A percentile compares a stretch with the other conserved stretches of the same genome.
phyloP scores from a whole-genome alignment of 2,329 filamentous ascomycete genomes.

The Aspergillus pseudoglaucus region DNA sequence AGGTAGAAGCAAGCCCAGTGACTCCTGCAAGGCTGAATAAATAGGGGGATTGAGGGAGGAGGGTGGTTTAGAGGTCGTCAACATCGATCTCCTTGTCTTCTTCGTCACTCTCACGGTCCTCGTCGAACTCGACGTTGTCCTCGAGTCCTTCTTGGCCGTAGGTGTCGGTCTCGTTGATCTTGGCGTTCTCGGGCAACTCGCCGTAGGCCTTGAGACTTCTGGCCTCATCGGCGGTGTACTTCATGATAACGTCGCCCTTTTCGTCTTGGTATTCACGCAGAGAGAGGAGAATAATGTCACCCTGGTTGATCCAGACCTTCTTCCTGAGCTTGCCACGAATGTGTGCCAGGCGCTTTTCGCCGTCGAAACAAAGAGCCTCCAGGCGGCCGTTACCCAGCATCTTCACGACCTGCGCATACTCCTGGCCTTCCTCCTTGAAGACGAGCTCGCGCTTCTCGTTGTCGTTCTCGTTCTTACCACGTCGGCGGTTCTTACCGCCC shows the following conservation, averaged over 20 bases:
- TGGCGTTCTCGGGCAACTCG: slow-evolving; percentile 92
- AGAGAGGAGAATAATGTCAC: slow-evolving; percentile 83
- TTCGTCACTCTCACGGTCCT: slow-evolving; percentile 63
- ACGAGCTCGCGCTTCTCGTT: slow-evolving; percentile 98
- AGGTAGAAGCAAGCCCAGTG: slow-evolving; percentile 14
- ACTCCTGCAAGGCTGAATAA: slow-evolving; percentile 25
- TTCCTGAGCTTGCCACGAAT: slow-evolving; percentile 96
- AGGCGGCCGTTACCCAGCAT: slow-evolving; percentile 95
- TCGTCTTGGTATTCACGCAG: slow-evolving; percentile 91
- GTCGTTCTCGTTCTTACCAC: slow-evolving; percentile 99
- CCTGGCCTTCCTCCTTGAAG: slow-evolving; percentile 98
- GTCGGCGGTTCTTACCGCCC: slow-evolving; percentile 97
- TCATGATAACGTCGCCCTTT: slow-evolving; percentile 88
- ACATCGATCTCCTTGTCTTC: slow-evolving; percentile 81
- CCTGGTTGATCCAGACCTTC: slow-evolving; percentile 99
- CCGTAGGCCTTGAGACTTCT: slow-evolving; percentile 93
- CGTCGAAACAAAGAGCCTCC: slow-evolving; percentile 92
- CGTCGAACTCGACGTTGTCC: slow-evolving; percentile 98
- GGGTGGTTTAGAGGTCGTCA: slow-evolving; percentile 72
- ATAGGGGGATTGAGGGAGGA: slow-evolving; percentile 14
- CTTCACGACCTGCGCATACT: slow-evolving; percentile 83
- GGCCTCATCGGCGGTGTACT: slow-evolving; percentile 94
- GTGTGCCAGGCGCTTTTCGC: slow-evolving; percentile 75
- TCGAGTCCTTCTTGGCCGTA: slow-evolving; percentile 83
- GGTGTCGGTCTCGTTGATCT: slow-evolving; percentile 99